Conservation (phyloP, 805 yeast genomes). For the Tetrapisispora nanseiensis region DNA sequence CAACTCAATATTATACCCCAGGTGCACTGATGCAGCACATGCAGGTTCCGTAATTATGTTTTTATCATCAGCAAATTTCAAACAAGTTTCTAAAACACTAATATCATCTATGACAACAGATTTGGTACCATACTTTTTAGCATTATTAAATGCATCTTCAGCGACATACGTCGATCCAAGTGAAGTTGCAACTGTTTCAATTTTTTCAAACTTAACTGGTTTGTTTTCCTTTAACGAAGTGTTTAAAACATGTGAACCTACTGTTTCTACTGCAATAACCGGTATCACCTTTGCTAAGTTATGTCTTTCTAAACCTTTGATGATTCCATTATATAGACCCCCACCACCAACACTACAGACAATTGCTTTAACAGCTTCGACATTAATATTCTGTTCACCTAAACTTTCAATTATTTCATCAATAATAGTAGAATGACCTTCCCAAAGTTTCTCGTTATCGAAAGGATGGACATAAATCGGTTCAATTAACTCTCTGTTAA, state of each 20-base stretch:
- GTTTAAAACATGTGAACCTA: slow-evolving; percentile 51
- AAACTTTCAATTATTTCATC: slow-evolving; percentile 34
- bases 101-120: slow-evolving; percentile 41
- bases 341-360: slow-evolving; percentile 53
- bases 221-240: slow-evolving; percentile 39
- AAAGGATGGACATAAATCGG: slow-evolving; percentile 49
- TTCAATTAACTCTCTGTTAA: slow-evolving; percentile 14
- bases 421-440: slow-evolving; percentile 41
- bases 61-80: slow-evolving; percentile 41
- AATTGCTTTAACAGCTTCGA: slow-evolving; percentile 33
- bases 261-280: slow-evolving; percentile 47
- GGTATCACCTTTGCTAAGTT: slow-evolving; percentile 30
- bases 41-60: slow-evolving; percentile 57
- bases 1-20: slow-evolving; percentile 32
- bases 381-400: slow-evolving; percentile 12
- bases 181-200: slow-evolving; percentile 50
- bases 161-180: slow-evolving; percentile 55
- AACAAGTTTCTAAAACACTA: slow-evolving; percentile 46
- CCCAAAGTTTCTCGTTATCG: slow-evolving; percentile 43
- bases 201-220: slow-evolving; percentile 36
- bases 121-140: slow-evolving; percentile 31
- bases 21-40: slow-evolving; percentile 58
- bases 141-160: slow-evolving; percentile 37
- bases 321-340: slow-evolving; percentile 45
- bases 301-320: slow-evolving; percentile 34